A percentile compares a stretch with the other conserved stretches of the same genome.
phyloP scores from a whole-genome alignment of 2,329 filamentous ascomycete genomes.

The Ceratocystis eucalypticola region DNA sequence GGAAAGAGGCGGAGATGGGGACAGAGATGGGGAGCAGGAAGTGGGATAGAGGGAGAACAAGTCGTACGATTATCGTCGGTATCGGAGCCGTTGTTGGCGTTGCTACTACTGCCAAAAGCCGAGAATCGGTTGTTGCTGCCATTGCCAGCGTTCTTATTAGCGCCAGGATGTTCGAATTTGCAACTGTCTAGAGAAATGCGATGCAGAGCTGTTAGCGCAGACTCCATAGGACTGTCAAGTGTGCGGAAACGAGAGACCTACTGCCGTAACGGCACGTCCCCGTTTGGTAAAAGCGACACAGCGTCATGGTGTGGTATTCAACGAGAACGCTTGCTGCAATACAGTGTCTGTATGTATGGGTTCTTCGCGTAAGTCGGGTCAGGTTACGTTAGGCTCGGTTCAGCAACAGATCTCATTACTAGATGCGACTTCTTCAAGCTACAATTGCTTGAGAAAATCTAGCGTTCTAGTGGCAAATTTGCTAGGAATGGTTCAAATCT shows the following conservation, averaged over 20 bases:
- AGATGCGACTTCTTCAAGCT: not conserved
- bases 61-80: slow-evolving; percentile 4
- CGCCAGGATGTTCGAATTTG: slow-evolving; percentile 40
- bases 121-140: slow-evolving; percentile 16
- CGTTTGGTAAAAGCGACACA: slow-evolving; percentile 20
- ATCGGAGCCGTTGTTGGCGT: slow-evolving; percentile 8
- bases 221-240: not conserved
- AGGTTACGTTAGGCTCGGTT: not conserved
- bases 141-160: slow-evolving; percentile 25
- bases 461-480: not conserved
- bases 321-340: not conserved
- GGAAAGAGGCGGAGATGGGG: not conserved
- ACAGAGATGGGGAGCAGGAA: not conserved
- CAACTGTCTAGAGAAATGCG: slow-evolving; percentile 33
- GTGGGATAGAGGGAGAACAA: slow-evolving; percentile 10
- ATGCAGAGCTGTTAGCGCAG: slow-evolving; percentile 1
- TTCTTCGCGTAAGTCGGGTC: not conserved
- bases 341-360: not conserved
- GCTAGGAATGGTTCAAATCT: not conserved
- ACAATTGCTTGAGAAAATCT: not conserved
- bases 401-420: not conserved
- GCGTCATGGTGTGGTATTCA: slow-evolving; percentile 5
- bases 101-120: slow-evolving; percentile 19
- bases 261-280: slow-evolving; percentile 41
- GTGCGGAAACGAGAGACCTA: slow-evolving; percentile 25